Conservation (phyloP, 2,329 filamentous ascomycete species). For the Bipolaris cookei region DNA sequence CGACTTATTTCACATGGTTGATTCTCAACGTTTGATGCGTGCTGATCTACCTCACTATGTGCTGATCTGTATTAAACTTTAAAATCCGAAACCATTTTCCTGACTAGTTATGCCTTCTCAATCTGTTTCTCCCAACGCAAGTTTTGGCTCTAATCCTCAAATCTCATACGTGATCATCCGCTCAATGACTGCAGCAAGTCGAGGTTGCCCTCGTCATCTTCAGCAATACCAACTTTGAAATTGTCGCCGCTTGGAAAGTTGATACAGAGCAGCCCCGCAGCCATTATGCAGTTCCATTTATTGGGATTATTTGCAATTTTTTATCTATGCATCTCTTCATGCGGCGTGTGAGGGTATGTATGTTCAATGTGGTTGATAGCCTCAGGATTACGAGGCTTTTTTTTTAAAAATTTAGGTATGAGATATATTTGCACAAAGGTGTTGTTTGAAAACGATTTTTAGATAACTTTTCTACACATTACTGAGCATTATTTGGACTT, state of each 20-base stretch:
- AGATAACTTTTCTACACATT: conserved; percentile 10
- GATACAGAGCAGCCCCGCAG: conserved; percentile 22
- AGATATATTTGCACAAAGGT: conserved; percentile 6
- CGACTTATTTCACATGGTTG: conserved; percentile 3
- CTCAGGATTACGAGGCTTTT: conserved; percentile 28
- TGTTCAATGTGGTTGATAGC: conserved; percentile 11
- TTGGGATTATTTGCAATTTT: conserved; percentile 16
- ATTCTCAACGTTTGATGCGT: background rate
- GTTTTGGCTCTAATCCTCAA: background rate
- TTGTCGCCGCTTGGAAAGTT: conserved; percentile 8
- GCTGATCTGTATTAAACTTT: background rate
- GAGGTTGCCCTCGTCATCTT: conserved; percentile 7
- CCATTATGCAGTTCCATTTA: conserved; percentile 27
- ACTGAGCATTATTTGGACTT: background rate
- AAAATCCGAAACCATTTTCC: background rate
- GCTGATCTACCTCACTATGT: background rate
- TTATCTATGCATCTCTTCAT: conserved; percentile 16
- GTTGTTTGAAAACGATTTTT: conserved; percentile 14
- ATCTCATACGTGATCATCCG: conserved; percentile 24
- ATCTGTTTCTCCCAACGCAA: background rate
- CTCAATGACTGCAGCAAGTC: conserved; percentile 18
- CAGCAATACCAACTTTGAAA: background rate
- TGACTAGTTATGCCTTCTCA: background rate
- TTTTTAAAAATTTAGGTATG: background rate
- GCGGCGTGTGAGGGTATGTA: conserved; percentile 7